phyloP scores from a whole-genome alignment of 805 yeast genomes.

The Candida silvicultrix region DNA sequence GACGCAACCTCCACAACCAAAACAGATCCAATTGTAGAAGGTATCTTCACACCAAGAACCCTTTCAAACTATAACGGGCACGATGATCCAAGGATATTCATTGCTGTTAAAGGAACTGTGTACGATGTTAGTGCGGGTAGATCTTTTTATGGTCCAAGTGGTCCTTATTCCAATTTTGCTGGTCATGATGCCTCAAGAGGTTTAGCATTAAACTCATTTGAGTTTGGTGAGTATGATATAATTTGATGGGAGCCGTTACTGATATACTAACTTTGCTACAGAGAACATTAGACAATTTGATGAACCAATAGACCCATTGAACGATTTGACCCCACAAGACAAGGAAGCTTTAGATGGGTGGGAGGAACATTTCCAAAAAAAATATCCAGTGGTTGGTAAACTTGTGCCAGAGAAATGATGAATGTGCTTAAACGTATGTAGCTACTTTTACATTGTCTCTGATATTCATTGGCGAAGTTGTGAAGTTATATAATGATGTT shows the following conservation, averaged over 20 bases:
- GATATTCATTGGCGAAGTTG: too few species aligned
- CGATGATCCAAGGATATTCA: conserved; percentile 72
- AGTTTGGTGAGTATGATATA: conserved; percentile 31
- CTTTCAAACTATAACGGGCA: conserved; percentile 75
- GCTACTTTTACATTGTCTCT: too few species aligned
- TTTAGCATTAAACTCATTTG: conserved; percentile 83
- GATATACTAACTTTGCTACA: neutral
- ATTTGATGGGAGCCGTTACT: neutral
- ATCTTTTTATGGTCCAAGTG: conserved; percentile 90
- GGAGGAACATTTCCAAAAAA: conserved; percentile 75
- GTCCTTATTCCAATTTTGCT: conserved; percentile 91
- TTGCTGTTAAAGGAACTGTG: conserved; percentile 82
- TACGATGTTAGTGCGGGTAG: conserved; percentile 79
- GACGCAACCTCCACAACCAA: conserved; percentile 7
- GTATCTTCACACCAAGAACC: conserved; percentile 65
- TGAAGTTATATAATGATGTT: too few species aligned
- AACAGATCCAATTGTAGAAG: conserved; percentile 33
- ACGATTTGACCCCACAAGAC: conserved; percentile 56
- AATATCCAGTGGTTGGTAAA: conserved; percentile 78
- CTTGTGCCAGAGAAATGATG: conserved; percentile 34
- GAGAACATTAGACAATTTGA: conserved; percentile 61
- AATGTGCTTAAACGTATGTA: too few species aligned
- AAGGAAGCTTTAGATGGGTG: conserved; percentile 69
- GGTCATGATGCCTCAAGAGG: conserved; percentile 96
- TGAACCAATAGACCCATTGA: conserved; percentile 69